Evolutionary conservation across 1,284 basidiomycete genomes (phyloP).

Genomic region (Ganoderma lucidum): DNA sequence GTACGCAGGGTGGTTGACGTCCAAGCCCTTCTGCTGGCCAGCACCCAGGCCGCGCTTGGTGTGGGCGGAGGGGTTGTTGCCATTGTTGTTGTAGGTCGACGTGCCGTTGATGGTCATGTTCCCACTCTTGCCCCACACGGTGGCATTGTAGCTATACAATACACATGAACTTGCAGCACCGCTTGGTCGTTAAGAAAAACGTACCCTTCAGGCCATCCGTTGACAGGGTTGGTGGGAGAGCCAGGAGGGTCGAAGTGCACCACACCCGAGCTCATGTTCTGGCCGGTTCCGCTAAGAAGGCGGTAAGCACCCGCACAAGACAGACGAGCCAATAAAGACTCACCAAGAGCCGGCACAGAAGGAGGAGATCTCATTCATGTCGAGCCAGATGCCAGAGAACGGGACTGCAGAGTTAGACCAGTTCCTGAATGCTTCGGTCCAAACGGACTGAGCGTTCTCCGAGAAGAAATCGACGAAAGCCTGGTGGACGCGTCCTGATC

Average conservation of each 20-base stretch:
- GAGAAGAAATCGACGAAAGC: constrained; percentile 78
- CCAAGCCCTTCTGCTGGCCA: constrained; percentile 51
- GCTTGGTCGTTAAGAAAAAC: too few species aligned
- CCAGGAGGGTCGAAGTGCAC: too few species aligned
- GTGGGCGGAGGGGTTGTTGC: too few species aligned
- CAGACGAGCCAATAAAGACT: constrained; percentile 28
- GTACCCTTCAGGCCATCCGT: too few species aligned
- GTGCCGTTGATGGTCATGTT: too few species aligned
- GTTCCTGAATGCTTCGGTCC: constrained; percentile 49
- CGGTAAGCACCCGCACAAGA: background rate
- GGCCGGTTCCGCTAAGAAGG: constrained; percentile 53
- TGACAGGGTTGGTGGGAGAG: too few species aligned
- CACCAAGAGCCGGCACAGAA: constrained; percentile 73
- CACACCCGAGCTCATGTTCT: constrained; percentile 59
- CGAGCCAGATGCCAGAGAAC: constrained; percentile 78
- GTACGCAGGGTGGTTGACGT: constrained; percentile 70
- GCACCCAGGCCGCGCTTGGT: constrained; percentile 48
- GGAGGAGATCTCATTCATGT: constrained; percentile 77
- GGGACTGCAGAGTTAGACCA: constrained; percentile 65
- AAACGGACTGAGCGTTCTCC: constrained; percentile 52
- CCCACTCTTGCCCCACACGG: too few species aligned
- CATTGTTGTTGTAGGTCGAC: too few species aligned
- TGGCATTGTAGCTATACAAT: too few species aligned
- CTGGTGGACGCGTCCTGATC: constrained; percentile 14
- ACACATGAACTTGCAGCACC: too few species aligned